Percentiles rank a stretch among this genome's conserved stretches.
phyloP scores from a whole-genome alignment of 2,329 filamentous ascomycete species.

The Cladosporium sp. region DNA sequence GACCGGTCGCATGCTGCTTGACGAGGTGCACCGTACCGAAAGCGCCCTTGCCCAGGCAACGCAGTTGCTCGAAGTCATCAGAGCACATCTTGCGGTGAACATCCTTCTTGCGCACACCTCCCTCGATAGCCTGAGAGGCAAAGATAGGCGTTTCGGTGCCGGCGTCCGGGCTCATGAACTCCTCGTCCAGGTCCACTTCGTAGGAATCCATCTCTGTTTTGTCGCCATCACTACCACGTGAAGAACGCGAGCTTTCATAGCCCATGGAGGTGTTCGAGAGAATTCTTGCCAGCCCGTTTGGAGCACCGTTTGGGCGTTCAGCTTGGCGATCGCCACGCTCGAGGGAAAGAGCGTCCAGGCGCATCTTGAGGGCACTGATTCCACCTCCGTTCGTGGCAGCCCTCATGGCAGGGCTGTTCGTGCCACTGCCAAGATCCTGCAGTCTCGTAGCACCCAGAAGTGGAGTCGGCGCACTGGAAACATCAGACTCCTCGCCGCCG shows the following conservation, averaged over 20 bases:
- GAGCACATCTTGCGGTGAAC: constrained; percentile 80
- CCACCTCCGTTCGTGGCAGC: constrained; percentile 61
- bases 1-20: constrained; percentile 82
- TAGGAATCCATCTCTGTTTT: constrained; percentile 78
- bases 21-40: constrained; percentile 95
- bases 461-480: constrained; percentile 42
- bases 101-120: constrained; percentile 46
- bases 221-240: constrained; percentile 64
- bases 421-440: constrained; percentile 51
- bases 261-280: constrained; percentile 45
- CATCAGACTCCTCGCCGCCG: constrained; percentile 59
- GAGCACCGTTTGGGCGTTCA: constrained; percentile 31
- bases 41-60: constrained; percentile 92
- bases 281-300: constrained; percentile 42
- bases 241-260: constrained; percentile 53
- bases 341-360: constrained; percentile 77
- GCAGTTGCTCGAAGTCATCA: constrained; percentile 84
- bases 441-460: constrained; percentile 41
- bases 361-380: constrained; percentile 78
- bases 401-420: constrained; percentile 51
- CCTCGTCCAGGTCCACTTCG: constrained; percentile 79
- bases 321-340: constrained; percentile 54
- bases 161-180: constrained; percentile 72
- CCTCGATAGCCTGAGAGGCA: constrained; percentile 50
- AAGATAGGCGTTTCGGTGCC: constrained; percentile 39